Evolutionary conservation across 805 yeast species (phyloP), one percentile per base, ranked within the genome.

Genomic region (Blastobotrys peoriensis): DNA sequence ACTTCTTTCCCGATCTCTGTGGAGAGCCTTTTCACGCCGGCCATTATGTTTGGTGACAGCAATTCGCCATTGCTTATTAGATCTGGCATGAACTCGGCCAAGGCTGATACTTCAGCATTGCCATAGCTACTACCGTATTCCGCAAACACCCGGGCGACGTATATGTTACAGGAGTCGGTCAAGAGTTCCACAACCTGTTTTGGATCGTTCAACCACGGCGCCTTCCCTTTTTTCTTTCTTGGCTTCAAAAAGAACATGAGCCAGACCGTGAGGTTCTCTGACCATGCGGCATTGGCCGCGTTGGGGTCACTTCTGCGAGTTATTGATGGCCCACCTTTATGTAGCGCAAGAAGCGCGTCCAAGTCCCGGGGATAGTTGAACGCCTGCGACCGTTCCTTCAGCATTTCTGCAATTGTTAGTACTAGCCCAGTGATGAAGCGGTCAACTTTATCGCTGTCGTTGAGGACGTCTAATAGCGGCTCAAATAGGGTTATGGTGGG

Each of bases 401-500:
- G 35, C 9, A 36, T n/a, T n/a, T 43, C 41, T 5, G 49, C 20
- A 4, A 38, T 41, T 17, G 36, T 36, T 4, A 20, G 15, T 3
- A 37, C 41, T 28, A 53, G 35, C 13, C 47, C 27, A 25, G 44
- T 25, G 2, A 45, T 46, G 17, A 50, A 20, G 13, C 45, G 48
- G 13, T 33, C 38, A 8, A 22, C n/a, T 34, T 36, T 34, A 17
- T 38, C 34, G 34, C 46, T 46, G n/a, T 38, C 34, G 34, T 48
- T 46, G n/a, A 54, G 33, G 4, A 36, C 35, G 2, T 47, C 47
- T 3, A 54, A 30, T 36, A 54, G 39, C 5, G 55, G 56, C 6
- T 34, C 44, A 43, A 46, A 54, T 15, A 54, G 43, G 36, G 39
- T 51, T 5, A 49, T 43, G 13, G 43, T 36, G 5, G 45, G 21